A percentile compares a stretch with the other conserved stretches of the same genome.
Conservation (phyloP, 345 rosid genomes). For the Bruguiera parviflora region DNA sequence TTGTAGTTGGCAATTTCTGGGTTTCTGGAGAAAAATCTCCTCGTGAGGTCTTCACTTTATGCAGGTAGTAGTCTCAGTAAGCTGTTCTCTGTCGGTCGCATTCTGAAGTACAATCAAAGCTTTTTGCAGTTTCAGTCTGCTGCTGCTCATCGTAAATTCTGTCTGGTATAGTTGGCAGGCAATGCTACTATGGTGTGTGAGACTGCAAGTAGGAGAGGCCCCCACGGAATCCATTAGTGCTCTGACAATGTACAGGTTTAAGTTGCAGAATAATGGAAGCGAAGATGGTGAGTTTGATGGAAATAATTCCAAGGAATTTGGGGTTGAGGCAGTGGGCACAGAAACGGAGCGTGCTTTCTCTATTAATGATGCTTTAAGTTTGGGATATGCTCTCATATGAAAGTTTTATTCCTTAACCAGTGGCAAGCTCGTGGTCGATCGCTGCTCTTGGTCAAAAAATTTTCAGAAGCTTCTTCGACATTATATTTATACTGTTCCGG, state of each 20-base stretch:
- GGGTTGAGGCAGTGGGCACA: constrained; percentile 17
- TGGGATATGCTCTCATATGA: not conserved
- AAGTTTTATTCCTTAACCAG: not conserved
- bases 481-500: no score
- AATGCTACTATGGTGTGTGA: constrained; percentile 14
- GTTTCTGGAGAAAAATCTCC: constrained; percentile 10
- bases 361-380: constrained; percentile 22
- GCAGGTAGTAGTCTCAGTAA: constrained; percentile 10
- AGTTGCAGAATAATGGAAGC: constrained; percentile 14
- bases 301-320: not conserved
- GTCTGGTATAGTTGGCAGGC: constrained; percentile 11
- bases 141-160: constrained; percentile 21
- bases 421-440: not conserved
- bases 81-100: not conserved
- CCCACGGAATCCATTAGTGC: constrained; percentile 19
- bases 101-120: not conserved
- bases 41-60: constrained; percentile 9
- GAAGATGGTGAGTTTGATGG: not conserved
- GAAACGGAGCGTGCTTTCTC: constrained; percentile 18
- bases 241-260: constrained; percentile 23
- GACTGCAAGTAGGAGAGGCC: constrained; percentile 9
- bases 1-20: constrained; percentile 21
- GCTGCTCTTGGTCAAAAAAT: no score
- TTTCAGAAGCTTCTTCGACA: no score
- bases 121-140: constrained; percentile 19